Evolutionary conservation across 1,284 basidiomycete species (phyloP).

Genomic region (Tilletiopsis washingtonensis): DNA sequence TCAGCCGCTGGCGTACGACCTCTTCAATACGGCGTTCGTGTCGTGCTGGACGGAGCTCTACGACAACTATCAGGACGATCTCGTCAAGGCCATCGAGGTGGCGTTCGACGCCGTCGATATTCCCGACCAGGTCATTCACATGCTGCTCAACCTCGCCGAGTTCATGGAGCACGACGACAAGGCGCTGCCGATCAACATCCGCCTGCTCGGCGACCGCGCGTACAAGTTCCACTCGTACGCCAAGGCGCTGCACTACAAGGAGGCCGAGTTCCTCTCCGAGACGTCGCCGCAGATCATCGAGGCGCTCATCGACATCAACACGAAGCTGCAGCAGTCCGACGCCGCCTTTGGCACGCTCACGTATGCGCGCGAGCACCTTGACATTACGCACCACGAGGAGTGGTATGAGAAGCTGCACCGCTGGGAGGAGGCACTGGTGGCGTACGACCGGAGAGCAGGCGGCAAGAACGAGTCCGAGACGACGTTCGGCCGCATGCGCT

Average conservation of each 20-base stretch:
- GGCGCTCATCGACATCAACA: slow-evolving; percentile 93
- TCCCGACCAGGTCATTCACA: slow-evolving; percentile 86
- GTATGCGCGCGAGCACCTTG: slow-evolving; percentile 50
- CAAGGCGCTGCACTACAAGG: slow-evolving; percentile 97
- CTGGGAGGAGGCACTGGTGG: slow-evolving; percentile 87
- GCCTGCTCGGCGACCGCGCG: slow-evolving; percentile 83
- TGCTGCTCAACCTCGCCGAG: slow-evolving; percentile 89
- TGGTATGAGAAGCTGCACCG: slow-evolving; percentile 96
- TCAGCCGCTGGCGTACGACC: slow-evolving; percentile 79
- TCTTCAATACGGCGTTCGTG: slow-evolving; percentile 97
- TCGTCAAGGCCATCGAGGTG: slow-evolving; percentile 79
- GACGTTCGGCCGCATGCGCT: slow-evolving; percentile 84
- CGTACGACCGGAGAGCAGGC: slow-evolving; percentile 73
- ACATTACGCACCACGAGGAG: slow-evolving; percentile 80
- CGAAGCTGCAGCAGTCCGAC: slow-evolving; percentile 73
- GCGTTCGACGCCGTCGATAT: slow-evolving; percentile 75
- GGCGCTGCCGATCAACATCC: slow-evolving; percentile 83
- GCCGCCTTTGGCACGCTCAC: slow-evolving; percentile 45
- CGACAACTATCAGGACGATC: slow-evolving; percentile 54
- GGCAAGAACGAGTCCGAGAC: slow-evolving; percentile 64
- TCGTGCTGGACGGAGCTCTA: slow-evolving; percentile 97
- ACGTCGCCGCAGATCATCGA: slow-evolving; percentile 75
- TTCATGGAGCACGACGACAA: slow-evolving; percentile 99
- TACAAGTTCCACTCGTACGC: slow-evolving; percentile 92
- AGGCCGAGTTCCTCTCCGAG: slow-evolving; percentile 91